These are phyloP conservation scores for Sedum album DNA, from an alignment of 164 flowering plant species.

Conservation along the genomic window DNA sequence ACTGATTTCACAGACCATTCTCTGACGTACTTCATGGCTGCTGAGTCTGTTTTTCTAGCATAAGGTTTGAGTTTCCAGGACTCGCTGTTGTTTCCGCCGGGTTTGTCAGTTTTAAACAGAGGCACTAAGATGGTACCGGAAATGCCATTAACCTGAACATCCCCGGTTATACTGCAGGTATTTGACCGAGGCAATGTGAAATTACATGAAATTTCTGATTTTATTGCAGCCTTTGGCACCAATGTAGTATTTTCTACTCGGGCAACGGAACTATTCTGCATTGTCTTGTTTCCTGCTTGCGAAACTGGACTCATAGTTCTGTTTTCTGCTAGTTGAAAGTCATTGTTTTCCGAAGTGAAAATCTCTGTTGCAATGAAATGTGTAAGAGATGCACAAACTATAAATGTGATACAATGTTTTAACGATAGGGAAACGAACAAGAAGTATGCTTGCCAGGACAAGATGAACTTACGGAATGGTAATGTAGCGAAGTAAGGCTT, in stretches of 20 bases:
- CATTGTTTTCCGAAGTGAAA: background rate
- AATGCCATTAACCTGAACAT: conserved; percentile 44
- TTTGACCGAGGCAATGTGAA: conserved; percentile 24
- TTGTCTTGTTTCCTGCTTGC: background rate
- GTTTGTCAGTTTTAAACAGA: conserved; percentile 11
- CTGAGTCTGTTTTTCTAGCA: conserved; percentile 38
- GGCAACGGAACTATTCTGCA: background rate
- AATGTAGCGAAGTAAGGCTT: conserved; percentile 30
- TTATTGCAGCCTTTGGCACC: background rate
- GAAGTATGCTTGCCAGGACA: background rate
- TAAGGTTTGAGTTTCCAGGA: conserved; percentile 60
- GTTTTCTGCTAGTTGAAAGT: background rate
- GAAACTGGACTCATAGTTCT: background rate
- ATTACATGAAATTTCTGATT: conserved; percentile 25
- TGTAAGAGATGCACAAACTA: background rate
- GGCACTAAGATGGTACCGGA: conserved; percentile 35
- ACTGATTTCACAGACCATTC: conserved; percentile 25
- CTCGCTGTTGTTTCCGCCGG: conserved; percentile 10
- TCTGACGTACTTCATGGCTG: conserved; percentile 30
- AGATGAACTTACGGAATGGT: conserved; percentile 32
- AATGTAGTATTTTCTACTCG: background rate
- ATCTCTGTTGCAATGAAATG: background rate
- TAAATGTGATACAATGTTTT: too few relatives aligned
- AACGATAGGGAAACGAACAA: too few relatives aligned
- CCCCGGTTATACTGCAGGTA: conserved; percentile 40